A percentile compares a stretch with the other conserved stretches of the same genome.
phyloP scores from a whole-genome alignment of 495 filamentous ascomycete species.

The Neurospora sp. region DNA sequence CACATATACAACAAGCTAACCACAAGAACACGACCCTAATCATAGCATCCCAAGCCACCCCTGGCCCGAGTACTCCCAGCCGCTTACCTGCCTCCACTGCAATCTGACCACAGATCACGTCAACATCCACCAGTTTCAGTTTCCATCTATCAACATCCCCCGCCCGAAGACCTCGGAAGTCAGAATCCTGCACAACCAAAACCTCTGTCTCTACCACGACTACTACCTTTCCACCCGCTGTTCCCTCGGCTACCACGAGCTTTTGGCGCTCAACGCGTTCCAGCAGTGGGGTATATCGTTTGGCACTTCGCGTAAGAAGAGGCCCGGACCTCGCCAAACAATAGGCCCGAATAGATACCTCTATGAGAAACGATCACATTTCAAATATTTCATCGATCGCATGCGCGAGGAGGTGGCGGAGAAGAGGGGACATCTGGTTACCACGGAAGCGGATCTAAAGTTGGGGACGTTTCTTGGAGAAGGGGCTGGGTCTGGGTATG shows the following conservation, averaged over 20 bases:
- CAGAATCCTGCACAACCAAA: not conserved
- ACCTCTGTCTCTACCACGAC: not conserved
- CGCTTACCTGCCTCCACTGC: not conserved
- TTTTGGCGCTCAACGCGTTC: not conserved
- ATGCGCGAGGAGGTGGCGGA: constrained; percentile 3
- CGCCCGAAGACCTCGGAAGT: not conserved
- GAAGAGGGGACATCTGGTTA: not conserved
- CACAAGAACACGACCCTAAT: not conserved
- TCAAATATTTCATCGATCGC: not conserved
- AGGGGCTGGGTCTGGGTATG: not conserved
- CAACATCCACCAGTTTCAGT: not conserved
- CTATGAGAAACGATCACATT: not conserved
- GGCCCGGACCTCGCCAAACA: not conserved
- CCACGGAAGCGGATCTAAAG: not conserved
- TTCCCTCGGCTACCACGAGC: not conserved
- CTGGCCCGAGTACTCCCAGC: not conserved
- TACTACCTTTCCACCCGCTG: not conserved
- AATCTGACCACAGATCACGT: not conserved
- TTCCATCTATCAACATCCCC: not conserved
- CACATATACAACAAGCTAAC: not conserved
- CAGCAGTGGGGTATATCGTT: not conserved
- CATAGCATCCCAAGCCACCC: not conserved
- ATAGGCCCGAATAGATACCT: not conserved
- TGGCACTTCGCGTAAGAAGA: not conserved
- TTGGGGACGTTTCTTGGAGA: constrained; percentile 2